Evolutionary conservation across 345 rosid species (phyloP).

Genomic region (Citrus trifoliata): DNA sequence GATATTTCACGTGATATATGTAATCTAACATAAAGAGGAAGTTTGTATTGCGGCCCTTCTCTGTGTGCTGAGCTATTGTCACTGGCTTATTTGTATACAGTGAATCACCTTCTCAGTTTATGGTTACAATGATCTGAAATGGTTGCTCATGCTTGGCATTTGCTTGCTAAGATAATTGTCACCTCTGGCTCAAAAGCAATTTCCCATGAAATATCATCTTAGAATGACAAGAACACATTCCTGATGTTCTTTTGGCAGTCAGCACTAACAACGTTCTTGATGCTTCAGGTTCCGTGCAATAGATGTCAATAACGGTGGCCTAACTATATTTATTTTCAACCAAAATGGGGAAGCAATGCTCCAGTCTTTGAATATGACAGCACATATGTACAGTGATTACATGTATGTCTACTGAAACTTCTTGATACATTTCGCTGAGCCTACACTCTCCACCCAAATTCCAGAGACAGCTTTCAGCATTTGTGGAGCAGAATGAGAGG

Average conservation of each 20-base stretch:
- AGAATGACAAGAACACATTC: background rate
- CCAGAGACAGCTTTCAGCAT: background rate
- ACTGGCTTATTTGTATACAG: background rate
- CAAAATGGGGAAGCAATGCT: constrained; percentile 65
- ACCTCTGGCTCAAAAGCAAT: background rate
- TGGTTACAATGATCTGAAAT: background rate
- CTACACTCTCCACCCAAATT: background rate
- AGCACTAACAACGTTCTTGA: background rate
- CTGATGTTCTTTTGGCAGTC: background rate
- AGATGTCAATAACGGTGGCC: constrained; percentile 59
- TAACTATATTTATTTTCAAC: constrained; percentile 47
- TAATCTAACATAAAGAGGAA: background rate
- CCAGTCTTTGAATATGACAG: constrained; percentile 53
- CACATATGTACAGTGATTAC: constrained; percentile 55
- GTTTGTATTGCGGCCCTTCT: background rate
- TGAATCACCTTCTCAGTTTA: background rate
- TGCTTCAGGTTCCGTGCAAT: constrained; percentile 50
- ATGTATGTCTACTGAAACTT: constrained; percentile 32
- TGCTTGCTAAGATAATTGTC: background rate
- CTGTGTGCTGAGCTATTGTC: background rate
- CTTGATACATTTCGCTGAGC: background rate
- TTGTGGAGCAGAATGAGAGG: background rate
- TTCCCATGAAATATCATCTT: background rate
- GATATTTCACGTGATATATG: background rate
- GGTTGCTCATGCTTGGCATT: background rate